Base-by-base conservation (phyloP, 805 yeast genomes). In the Ogataea henricii region DNA sequence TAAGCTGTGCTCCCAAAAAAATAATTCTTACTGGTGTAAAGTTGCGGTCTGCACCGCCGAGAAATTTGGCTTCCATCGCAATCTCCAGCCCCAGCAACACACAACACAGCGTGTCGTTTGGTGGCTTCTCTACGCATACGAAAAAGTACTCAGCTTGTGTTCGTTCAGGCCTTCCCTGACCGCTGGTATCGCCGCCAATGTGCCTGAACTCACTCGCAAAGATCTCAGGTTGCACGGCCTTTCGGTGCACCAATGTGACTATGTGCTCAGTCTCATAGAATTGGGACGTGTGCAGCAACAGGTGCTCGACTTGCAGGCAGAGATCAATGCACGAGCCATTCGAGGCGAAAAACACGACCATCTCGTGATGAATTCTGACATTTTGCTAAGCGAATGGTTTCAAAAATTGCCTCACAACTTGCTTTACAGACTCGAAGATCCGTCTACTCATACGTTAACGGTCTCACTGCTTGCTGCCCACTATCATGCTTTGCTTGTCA, bases 351-450 rank as follows among this genome's bases (percentile, higher is more conserved):
- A 23, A n/a, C 40, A 26, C 21, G 46, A 33, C 37, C 38, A 33
- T 12, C 27, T 50, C 6, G 44, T 50, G 6, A 16, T 52, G 36
- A 42, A 43, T 10, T 40, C 34, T 58, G 92, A 86, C 62, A 75
- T 79, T 77, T 73, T 87, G 35, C 77, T 86, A 80, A 86, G 87
- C 23, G 74, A 79, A 41, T 85, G 91, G 91, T 82, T 84, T 68
- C 76, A 78, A 47, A 76, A 76, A 49, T 64, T 86, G 49, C 89
- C 91, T 1, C 68, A 74, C 2, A 74, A 74, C 46, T 67, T 85
- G 53, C 78, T 76, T 46, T 85, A 83, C 58, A 72, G 80, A 6
- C 72, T 82, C 39, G 82, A 79, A 54, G 47, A 47, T 18, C 17
- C 26, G 4, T 36, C 48, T 2, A 62, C 71, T 3, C 56, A 69